These are phyloP conservation scores for Trametes hirsuta DNA, from an alignment of 1,284 basidiomycete genomes.

Conservation along the genomic window DNA sequence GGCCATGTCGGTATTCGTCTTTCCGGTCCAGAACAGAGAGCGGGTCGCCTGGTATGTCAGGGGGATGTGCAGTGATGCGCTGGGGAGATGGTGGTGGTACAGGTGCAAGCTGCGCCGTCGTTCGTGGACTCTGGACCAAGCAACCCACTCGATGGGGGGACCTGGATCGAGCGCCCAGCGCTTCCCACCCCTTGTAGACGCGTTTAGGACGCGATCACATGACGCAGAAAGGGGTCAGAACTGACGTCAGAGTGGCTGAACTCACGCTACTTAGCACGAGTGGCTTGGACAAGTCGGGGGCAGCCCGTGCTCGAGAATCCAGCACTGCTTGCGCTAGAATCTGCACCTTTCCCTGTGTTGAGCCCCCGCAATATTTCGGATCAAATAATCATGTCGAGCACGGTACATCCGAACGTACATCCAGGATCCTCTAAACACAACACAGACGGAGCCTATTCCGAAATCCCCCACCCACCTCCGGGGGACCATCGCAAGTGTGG, in stretches of 20 bases:
- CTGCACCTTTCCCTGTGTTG: no score
- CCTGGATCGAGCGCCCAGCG: background rate
- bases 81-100: conserved; percentile 2
- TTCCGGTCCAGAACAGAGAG: no score
- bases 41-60: no score
- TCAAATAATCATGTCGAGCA: no score
- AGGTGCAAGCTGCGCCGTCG: background rate
- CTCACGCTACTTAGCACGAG: no score
- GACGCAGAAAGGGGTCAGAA: background rate
- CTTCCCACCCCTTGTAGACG: background rate
- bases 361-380: no score
- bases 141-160: no score
- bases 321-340: no score
- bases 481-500: conserved; percentile 25
- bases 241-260: conserved; percentile 11
- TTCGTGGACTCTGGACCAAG: no score
- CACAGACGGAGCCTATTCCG: conserved; percentile 15
- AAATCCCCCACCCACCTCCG: conserved; percentile 31
- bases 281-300: no score
- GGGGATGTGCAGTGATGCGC: no score
- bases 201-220: conserved; percentile 15
- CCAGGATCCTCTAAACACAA: conserved; percentile 3
- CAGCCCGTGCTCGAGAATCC: no score
- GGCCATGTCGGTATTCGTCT: conserved; percentile 30
- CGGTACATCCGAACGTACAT: conserved; percentile 3